Evolutionary conservation across 2,329 filamentous ascomycete species (phyloP).

Genomic region (Neonectria ditissima): DNA sequence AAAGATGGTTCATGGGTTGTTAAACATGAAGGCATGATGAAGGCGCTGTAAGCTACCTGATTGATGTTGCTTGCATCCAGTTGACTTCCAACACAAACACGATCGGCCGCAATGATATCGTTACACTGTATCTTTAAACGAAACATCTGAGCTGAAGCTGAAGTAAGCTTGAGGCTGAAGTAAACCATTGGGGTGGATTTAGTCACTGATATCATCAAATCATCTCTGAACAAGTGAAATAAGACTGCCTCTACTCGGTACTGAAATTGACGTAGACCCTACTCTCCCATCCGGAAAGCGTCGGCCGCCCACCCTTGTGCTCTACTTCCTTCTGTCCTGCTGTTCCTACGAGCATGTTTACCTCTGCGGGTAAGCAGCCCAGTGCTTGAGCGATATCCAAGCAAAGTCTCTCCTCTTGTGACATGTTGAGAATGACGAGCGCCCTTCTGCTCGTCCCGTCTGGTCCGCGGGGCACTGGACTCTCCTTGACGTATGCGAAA

Average conservation of each 20-base stretch:
- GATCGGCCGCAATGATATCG: no score
- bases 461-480: conserved; percentile 26
- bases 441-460: conserved; percentile 45
- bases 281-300: conserved; percentile 35
- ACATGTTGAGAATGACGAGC: conserved; percentile 62
- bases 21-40: conserved; percentile 46
- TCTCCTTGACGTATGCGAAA: conserved; percentile 66
- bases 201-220: no score
- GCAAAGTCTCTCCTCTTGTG: conserved; percentile 47
- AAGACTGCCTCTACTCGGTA: background rate
- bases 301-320: conserved; percentile 11
- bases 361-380: conserved; percentile 28
- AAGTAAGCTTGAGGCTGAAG: no score
- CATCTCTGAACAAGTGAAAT: background rate
- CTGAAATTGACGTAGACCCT: conserved; percentile 33
- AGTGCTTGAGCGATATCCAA: conserved; percentile 43
- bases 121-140: no score
- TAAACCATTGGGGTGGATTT: no score
- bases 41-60: no score
- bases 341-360: conserved; percentile 46
- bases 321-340: background rate
- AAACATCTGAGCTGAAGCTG: no score
- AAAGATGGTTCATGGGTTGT: conserved; percentile 50
- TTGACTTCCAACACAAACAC: no score
- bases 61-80: no score